phyloP scores from a whole-genome alignment of 2,329 filamentous ascomycete genomes.

The Cadophora gregata region DNA sequence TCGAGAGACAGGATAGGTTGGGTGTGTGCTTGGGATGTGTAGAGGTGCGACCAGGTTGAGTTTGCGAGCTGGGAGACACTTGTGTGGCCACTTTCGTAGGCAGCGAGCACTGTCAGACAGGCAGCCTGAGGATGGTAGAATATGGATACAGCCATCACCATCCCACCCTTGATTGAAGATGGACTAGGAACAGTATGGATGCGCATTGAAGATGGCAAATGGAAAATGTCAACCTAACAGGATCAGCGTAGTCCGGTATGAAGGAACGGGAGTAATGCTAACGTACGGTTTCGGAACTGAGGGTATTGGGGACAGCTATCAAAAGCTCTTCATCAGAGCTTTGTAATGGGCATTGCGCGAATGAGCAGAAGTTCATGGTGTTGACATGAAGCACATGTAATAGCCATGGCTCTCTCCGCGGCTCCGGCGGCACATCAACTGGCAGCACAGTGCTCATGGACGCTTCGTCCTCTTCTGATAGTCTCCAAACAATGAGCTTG shows the following conservation, averaged over 20 bases:
- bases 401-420: conserved; percentile 77
- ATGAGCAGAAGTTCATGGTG: conserved; percentile 93
- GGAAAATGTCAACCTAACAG: conserved; percentile 77
- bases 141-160: conserved; percentile 85
- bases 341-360: conserved; percentile 52
- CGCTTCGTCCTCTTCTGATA: conserved; percentile 65
- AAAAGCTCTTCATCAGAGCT: conserved; percentile 55
- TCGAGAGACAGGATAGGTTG: conserved; percentile 84
- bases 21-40: conserved; percentile 70
- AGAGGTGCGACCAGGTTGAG: conserved; percentile 60
- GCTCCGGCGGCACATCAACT: conserved; percentile 61
- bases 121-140: conserved; percentile 52
- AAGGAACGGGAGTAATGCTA: conserved; percentile 27
- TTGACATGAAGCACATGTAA: conserved; percentile 85
- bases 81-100: conserved; percentile 84
- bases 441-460: conserved; percentile 73
- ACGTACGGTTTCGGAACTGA: conserved; percentile 72
- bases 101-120: conserved; percentile 69
- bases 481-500: conserved; percentile 83
- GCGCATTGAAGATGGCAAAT: conserved; percentile 77
- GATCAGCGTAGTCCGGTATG: conserved; percentile 20
- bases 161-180: conserved; percentile 63
- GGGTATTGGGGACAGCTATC: conserved; percentile 80
- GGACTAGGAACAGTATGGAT: conserved; percentile 60
- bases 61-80: conserved; percentile 58